Percentiles rank a stretch among this genome's conserved stretches.
Evolutionary conservation across 352 stramenopile species (phyloP).

Genomic region (Phytophthora tentaculata): DNA sequence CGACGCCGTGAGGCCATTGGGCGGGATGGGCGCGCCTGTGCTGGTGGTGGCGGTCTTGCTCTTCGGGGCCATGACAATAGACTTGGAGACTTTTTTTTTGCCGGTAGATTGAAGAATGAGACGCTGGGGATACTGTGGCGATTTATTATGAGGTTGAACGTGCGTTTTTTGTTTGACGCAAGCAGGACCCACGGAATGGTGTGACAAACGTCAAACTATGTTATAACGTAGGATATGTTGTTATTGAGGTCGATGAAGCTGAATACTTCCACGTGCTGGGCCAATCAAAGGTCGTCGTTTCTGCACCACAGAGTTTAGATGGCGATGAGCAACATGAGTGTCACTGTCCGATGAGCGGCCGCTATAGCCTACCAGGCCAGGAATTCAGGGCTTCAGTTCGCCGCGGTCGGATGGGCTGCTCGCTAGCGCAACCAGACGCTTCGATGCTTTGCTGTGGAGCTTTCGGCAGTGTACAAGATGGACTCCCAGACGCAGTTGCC

Average conservation of each 20-base stretch:
- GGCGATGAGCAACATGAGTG: background rate
- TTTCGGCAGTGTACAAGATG: slow-evolving; percentile 29
- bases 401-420: background rate
- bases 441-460: background rate
- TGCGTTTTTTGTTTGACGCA: slow-evolving; percentile 34
- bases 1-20: slow-evolving; percentile 75
- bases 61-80: slow-evolving; percentile 27
- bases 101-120: slow-evolving; percentile 32
- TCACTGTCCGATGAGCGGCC: background rate
- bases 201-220: slow-evolving; percentile 3
- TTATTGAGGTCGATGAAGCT: slow-evolving; percentile 2
- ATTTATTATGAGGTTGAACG: slow-evolving; percentile 1
- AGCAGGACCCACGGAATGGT: slow-evolving; percentile 30
- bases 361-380: background rate
- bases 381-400: slow-evolving; percentile 11
- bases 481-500: slow-evolving; percentile 27
- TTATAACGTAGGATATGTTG: background rate
- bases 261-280: slow-evolving; percentile 21
- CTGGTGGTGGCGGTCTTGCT: slow-evolving; percentile 53
- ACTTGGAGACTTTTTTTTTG: slow-evolving; percentile 2
- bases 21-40: slow-evolving; percentile 65
- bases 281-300: slow-evolving; percentile 10
- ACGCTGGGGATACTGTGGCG: background rate
- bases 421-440: slow-evolving; percentile 5
- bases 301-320: slow-evolving; percentile 3